Evolutionary conservation across 2,329 filamentous ascomycete genomes (phyloP).

Genomic region (Septoria petroselini): DNA sequence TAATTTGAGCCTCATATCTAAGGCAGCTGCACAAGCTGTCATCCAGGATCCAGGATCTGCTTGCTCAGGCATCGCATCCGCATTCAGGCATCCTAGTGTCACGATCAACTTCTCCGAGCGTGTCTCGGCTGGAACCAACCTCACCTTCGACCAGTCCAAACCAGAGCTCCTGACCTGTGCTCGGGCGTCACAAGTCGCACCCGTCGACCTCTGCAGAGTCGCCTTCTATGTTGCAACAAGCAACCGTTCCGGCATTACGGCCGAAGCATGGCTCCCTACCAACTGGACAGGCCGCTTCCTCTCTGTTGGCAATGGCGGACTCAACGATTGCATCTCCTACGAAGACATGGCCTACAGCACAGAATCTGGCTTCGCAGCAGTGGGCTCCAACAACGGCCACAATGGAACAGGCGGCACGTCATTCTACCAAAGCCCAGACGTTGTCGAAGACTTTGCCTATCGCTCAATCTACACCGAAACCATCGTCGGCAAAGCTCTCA

Average conservation of each 20-base stretch:
- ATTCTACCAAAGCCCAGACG: slow-evolving; percentile 48
- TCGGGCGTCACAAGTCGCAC: slow-evolving; percentile 32
- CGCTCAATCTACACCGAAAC: slow-evolving; percentile 32
- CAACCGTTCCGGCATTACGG: slow-evolving; percentile 41
- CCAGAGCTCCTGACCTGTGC: slow-evolving; percentile 42
- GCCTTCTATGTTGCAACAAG: slow-evolving; percentile 42
- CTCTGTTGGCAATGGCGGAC: slow-evolving; percentile 43
- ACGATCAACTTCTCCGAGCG: slow-evolving; percentile 30
- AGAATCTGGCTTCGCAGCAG: slow-evolving; percentile 41
- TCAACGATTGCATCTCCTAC: slow-evolving; percentile 41
- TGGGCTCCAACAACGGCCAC: slow-evolving; percentile 45
- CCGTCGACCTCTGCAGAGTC: slow-evolving; percentile 44
- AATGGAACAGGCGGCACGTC: slow-evolving; percentile 46
- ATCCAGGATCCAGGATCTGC: slow-evolving; percentile 22
- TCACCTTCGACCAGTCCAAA: slow-evolving; percentile 26
- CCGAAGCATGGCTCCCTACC: slow-evolving; percentile 47
- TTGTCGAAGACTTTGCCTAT: slow-evolving; percentile 51
- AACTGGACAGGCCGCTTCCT: slow-evolving; percentile 41
- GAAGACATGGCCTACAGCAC: slow-evolving; percentile 41
- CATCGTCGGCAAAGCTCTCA: slow-evolving; percentile 34
- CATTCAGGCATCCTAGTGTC: slow-evolving; percentile 28
- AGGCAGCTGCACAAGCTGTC: slow-evolving; percentile 16
- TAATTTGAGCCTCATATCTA: slow-evolving; percentile 11
- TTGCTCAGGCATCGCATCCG: slow-evolving; percentile 24
- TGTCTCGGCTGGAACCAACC: slow-evolving; percentile 32